Conservation (phyloP, 2,329 filamentous ascomycete species). For the Epichloe gansuensis region DNA sequence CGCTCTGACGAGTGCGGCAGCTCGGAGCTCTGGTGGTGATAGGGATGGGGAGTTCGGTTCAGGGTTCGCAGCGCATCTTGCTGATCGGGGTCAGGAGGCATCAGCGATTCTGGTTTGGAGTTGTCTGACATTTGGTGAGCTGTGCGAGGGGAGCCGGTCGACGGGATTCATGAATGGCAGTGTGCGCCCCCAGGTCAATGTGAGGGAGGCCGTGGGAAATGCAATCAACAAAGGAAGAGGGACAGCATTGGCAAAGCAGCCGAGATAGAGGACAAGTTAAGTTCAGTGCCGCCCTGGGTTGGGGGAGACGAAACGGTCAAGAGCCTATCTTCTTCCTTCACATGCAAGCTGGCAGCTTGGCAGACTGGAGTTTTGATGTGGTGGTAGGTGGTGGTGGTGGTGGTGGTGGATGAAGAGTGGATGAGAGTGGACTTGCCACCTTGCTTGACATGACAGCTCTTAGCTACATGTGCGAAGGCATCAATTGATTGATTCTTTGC, state of each 20-base stretch:
- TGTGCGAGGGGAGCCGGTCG: slow-evolving; percentile 8
- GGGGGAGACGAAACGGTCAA: background rate
- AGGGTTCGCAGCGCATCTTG: slow-evolving; percentile 33
- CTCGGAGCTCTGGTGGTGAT: slow-evolving; percentile 47
- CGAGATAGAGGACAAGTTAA: background rate
- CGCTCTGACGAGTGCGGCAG: slow-evolving; percentile 38
- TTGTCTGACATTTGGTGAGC: slow-evolving; percentile 31
- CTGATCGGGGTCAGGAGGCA: slow-evolving; percentile 22
- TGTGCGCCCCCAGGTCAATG: background rate
- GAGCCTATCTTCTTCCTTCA: background rate
- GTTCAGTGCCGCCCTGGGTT: background rate
- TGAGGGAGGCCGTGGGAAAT: background rate
- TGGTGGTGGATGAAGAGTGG: no score
- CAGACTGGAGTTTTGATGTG: background rate
- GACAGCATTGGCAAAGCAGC: background rate
- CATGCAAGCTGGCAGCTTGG: background rate
- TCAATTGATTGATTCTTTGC: no score
- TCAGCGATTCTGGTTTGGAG: slow-evolving; percentile 20
- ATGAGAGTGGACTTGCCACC: no score
- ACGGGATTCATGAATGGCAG: slow-evolving; percentile 3
- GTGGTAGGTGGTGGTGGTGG: no score
- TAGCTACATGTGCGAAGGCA: no score
- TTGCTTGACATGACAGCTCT: no score
- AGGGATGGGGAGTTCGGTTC: slow-evolving; percentile 56
- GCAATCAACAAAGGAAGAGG: background rate